These are phyloP conservation scores for Plasmodium fragile DNA, from an alignment of 169 alveolate species.

Conservation along the genomic window DNA sequence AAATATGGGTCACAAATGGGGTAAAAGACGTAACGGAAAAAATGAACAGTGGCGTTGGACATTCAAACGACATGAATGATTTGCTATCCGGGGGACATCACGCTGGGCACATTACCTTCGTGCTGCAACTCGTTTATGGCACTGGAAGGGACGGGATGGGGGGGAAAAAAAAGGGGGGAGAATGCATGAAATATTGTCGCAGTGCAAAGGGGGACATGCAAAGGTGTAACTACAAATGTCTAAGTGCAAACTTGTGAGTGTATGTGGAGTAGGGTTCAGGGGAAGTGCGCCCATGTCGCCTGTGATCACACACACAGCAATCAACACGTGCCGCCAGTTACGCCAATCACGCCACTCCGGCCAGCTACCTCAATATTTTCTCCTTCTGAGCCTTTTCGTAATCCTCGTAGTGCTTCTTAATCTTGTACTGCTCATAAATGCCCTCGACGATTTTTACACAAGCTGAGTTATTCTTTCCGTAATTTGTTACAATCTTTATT, in stretches of 20 bases:
- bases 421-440: conserved; percentile 78
- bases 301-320: not conserved
- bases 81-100: not conserved
- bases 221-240: not conserved
- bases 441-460: conserved; percentile 79
- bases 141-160: conserved; percentile 14
- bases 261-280: not conserved
- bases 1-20: not conserved
- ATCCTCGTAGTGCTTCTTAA: conserved; percentile 66
- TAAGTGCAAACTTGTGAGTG: not conserved
- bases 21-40: not conserved
- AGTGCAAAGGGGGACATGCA: not conserved
- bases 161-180: not conserved
- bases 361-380: conserved; percentile 74
- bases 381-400: conserved; percentile 78
- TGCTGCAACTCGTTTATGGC: conserved; percentile 64
- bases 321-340: not conserved
- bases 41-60: not conserved
- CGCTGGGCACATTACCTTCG: conserved; percentile 32
- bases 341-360: no score
- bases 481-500: conserved; percentile 77
- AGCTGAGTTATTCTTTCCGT: conserved; percentile 77
- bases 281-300: not conserved
- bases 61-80: not conserved
- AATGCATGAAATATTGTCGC: not conserved